Percentiles rank a stretch among this genome's conserved stretches.
These are phyloP conservation scores for Inga leiocalycina DNA, from an alignment of 306 rosid species.

Conservation along the genomic window DNA sequence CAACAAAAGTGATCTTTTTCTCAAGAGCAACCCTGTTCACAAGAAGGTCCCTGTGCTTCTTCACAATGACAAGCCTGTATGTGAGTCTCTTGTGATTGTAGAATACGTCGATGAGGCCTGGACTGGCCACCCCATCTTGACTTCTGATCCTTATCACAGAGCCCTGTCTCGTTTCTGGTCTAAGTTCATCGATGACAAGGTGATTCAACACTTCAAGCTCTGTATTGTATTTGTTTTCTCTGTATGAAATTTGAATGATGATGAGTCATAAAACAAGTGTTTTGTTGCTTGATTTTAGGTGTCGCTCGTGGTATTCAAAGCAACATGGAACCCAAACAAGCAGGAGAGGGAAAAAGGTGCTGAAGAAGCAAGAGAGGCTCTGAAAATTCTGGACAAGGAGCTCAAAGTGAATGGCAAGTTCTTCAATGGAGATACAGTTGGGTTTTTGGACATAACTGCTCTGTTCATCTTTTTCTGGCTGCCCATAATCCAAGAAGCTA, in stretches of 20 bases:
- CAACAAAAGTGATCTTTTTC: conserved; percentile 40
- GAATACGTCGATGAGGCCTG: conserved; percentile 49
- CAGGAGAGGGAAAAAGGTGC: conserved; percentile 39
- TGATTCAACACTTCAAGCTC: no score
- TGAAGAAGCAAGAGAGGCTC: conserved; percentile 36
- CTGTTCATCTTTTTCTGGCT: no score
- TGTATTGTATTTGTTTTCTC: neutral
- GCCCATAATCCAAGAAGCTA: no score
- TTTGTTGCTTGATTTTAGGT: neutral
- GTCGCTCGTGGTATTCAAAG: neutral
- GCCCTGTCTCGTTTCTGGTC: conserved; percentile 47
- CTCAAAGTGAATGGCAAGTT: conserved; percentile 35
- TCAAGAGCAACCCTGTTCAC: conserved; percentile 41
- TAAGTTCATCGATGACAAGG: conserved; percentile 48
- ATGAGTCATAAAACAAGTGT: neutral
- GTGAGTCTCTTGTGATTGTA: conserved; percentile 45
- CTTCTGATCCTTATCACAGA: conserved; percentile 42
- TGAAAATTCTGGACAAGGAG: conserved; percentile 46
- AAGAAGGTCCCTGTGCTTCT: conserved; percentile 46
- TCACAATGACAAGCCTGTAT: conserved; percentile 44
- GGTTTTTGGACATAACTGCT: neutral
- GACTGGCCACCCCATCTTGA: conserved; percentile 37
- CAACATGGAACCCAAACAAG: neutral
- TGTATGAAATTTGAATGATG: neutral
- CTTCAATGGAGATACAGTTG: conserved; percentile 44